phyloP scores from a whole-genome alignment of 1,284 basidiomycete genomes.

The Apiotrichum sp. region DNA sequence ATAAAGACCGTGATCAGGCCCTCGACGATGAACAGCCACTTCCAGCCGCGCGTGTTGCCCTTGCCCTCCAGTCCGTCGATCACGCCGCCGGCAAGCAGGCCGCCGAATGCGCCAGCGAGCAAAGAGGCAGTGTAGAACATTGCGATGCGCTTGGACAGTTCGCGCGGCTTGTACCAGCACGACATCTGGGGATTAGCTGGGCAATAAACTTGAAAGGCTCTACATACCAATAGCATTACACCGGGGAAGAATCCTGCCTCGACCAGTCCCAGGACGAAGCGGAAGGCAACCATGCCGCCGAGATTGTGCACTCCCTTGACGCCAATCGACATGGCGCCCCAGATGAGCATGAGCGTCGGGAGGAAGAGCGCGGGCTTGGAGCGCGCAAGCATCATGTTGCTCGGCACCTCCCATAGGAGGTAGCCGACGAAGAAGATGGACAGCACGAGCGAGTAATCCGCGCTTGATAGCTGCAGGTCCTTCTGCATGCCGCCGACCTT shows the following conservation, averaged over 20 bases:
- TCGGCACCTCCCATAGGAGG: constrained; percentile 41
- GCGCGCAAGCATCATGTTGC: constrained; percentile 42
- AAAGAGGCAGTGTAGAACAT: constrained; percentile 40
- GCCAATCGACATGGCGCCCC: constrained; percentile 36
- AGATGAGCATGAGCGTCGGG: constrained; percentile 36
- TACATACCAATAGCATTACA: constrained; percentile 29
- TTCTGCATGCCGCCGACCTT: constrained; percentile 41
- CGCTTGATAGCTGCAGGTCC: constrained; percentile 34
- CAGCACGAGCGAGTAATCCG: constrained; percentile 41
- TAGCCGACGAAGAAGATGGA: constrained; percentile 44
- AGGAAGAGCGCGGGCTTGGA: constrained; percentile 42
- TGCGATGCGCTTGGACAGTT: constrained; percentile 36
- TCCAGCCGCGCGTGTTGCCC: constrained; percentile 29
- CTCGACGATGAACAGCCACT: constrained; percentile 45
- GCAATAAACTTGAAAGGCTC: too few relatives aligned
- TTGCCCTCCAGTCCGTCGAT: constrained; percentile 32
- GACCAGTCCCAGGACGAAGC: constrained; percentile 43
- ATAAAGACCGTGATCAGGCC: constrained; percentile 38
- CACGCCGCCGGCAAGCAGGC: constrained; percentile 39
- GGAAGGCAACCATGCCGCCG: constrained; percentile 43
- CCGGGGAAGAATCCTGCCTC: constrained; percentile 44
- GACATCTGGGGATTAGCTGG: constrained; percentile 12
- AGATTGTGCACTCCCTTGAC: constrained; percentile 39
- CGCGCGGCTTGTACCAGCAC: constrained; percentile 43
- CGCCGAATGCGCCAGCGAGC: constrained; percentile 41